Base-by-base conservation (phyloP, 768 basidiomycete genomes). In the Coprinellus micaceus region DNA sequence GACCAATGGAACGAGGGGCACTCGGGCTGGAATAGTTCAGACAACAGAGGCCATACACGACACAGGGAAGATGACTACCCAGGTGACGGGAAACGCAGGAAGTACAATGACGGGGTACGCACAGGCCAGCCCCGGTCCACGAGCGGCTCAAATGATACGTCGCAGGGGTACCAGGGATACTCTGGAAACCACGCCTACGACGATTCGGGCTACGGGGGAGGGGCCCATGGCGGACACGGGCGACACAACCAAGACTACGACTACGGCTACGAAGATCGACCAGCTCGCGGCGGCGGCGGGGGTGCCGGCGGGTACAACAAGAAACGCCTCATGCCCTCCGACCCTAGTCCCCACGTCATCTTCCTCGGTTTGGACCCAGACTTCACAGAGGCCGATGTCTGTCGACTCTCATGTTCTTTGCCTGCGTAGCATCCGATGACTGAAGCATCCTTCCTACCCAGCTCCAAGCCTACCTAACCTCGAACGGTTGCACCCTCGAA, bases 311-410 rank as follows among this genome's bases (percentile, higher is more conserved):
- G 40, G 40, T 80, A 80, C 64, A 67, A 67, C 67, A 91, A 91
- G 77, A 91, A 91, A 70, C 88, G 90, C 52, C 78, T 91, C 40
- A 77, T 82, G 56, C 88, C 91, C 28, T 94, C 91, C 53, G 90
- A 92, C 69, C 87, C 91, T 46, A 92, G 89, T 67, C 84, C 87
- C 44, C 94, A 98, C 74, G 91, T 98, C 68, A 96, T 97, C 66
- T 96, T 97, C 72, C 84, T 98, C 59, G 94, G 94, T 54, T 73
- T 98, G 57, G 94, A 97, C 71, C 85, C 86, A 55, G 93, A 94
- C 70, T 91, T 95, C 66, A 88, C 88, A 53, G 94, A 97, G 78
- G 85, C 88, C 64, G 93, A 95, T 80, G 94, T 97, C 73, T 76
- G 89, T 86, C 65, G 68, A 71, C 65, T 68, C 61, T 64, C 65